A percentile compares a stretch with the other conserved stretches of the same genome.
phyloP scores from a whole-genome alignment of 2,329 filamentous ascomycete species.

The Botrytis deweyae region DNA sequence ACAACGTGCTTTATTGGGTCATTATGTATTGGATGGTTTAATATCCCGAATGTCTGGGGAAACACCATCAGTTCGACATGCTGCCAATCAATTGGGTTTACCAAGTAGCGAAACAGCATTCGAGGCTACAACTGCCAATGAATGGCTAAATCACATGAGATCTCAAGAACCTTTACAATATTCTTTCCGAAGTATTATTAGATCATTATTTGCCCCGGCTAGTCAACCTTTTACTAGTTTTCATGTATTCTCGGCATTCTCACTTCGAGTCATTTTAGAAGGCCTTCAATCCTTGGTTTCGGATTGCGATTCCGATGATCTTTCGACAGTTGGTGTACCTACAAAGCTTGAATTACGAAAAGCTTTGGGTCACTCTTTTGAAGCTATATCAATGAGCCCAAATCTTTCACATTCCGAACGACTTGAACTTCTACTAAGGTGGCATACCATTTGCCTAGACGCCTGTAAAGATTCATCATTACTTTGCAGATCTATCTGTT shows the following conservation, averaged over 20 bases:
- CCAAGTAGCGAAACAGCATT: conserved; percentile 45
- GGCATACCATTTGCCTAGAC: conserved; percentile 48
- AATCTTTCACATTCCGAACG: conserved; percentile 39
- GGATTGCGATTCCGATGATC: conserved; percentile 42
- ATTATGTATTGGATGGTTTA: conserved; percentile 47
- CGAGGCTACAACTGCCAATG: conserved; percentile 43
- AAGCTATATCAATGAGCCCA: conserved; percentile 42
- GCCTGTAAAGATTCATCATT: conserved; percentile 44
- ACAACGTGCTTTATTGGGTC: conserved; percentile 45
- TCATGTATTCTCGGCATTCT: conserved; percentile 44
- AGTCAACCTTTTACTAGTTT: conserved; percentile 29
- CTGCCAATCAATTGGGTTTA: conserved; percentile 43
- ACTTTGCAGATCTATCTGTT: conserved; percentile 44
- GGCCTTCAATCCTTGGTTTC: conserved; percentile 46
- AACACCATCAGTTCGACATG: conserved; percentile 44
- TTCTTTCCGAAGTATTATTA: conserved; percentile 45
- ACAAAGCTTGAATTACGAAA: conserved; percentile 42
- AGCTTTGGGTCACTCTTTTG: conserved; percentile 44
- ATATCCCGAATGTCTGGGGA: conserved; percentile 47
- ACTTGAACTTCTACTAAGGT: conserved; percentile 45
- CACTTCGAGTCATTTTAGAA: conserved; percentile 45
- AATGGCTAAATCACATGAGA: conserved; percentile 44
- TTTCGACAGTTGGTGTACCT: conserved; percentile 43
- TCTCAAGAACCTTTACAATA: conserved; percentile 37
- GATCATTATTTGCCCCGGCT: conserved; percentile 42